Conservation (phyloP, 306 rosid genomes). For the Sicyos edulis region DNA sequence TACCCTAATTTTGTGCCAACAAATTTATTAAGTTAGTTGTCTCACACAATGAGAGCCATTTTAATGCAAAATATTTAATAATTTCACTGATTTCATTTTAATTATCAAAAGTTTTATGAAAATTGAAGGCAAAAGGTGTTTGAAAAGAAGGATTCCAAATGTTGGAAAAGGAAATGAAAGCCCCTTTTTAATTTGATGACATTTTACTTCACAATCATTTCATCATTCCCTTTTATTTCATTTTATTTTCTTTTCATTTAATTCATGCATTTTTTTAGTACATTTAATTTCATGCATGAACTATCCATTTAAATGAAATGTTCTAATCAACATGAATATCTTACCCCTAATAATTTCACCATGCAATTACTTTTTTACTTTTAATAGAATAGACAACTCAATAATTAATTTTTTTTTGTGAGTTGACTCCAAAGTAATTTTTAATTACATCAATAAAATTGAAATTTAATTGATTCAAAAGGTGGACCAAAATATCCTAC, state of each 20-base stretch:
- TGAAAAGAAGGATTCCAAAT: constrained; percentile 7
- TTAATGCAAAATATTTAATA: not conserved
- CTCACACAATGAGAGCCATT: constrained; percentile 12
- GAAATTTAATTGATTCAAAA: not conserved
- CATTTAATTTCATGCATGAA: constrained; percentile 1
- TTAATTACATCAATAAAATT: not conserved
- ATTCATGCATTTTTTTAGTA: too few species aligned
- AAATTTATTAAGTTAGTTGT: constrained; percentile 15
- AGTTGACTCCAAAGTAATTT: not conserved
- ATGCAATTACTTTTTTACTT: not conserved
- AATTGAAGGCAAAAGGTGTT: constrained; percentile 9
- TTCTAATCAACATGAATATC: not conserved
- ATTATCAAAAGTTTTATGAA: not conserved
- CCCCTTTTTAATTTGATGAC: constrained; percentile 13
- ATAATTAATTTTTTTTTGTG: not conserved
- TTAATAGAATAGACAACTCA: not conserved
- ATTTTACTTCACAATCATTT: constrained; percentile 23
- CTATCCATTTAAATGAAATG: not conserved
- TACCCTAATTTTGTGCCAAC: constrained; percentile 19
- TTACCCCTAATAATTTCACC: not conserved
- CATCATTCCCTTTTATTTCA: not conserved
- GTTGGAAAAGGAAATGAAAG: not conserved
- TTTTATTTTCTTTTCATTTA: not conserved
- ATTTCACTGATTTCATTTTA: not conserved
- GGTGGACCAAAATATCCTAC: too few species aligned